A percentile compares a stretch with the other conserved stretches of the same genome.
These are phyloP conservation scores for Sisymbrium irio DNA, from an alignment of 345 rosid species.

Conservation along the genomic window DNA sequence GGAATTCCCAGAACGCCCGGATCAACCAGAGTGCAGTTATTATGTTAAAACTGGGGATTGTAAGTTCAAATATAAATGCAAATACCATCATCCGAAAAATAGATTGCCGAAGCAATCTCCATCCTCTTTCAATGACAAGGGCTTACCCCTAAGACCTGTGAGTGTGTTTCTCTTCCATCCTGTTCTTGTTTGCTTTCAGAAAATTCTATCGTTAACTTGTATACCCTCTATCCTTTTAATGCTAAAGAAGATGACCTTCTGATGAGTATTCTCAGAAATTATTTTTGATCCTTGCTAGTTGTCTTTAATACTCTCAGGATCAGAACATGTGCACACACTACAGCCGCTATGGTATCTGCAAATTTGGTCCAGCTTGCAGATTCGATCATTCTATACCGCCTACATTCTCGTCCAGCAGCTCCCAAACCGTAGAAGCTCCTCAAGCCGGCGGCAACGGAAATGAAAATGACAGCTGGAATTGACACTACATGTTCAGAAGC, in stretches of 20 bases:
- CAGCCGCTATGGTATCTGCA: conserved; percentile 95
- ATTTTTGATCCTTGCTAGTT: background rate
- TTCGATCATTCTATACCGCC: conserved; percentile 42
- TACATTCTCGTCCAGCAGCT: conserved; percentile 35
- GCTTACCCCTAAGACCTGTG: conserved; percentile 97
- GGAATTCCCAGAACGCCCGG: conserved; percentile 94
- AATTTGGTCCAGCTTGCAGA: conserved; percentile 96
- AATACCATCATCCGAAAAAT: conserved; percentile 85
- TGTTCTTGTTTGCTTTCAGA: conserved; percentile 1
- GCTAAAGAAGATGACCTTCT: conserved; percentile 6
- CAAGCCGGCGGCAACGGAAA: conserved; percentile 17
- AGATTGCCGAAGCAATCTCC: conserved; percentile 50
- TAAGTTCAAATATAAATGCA: conserved; percentile 87
- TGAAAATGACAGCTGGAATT: conserved; percentile 34
- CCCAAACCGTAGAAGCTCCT: conserved; percentile 31
- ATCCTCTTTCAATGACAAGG: conserved; percentile 75
- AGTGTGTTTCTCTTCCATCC: conserved; percentile 34
- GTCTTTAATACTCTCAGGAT: conserved; percentile 47
- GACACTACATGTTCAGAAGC: conserved; percentile 20
- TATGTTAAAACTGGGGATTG: conserved; percentile 92
- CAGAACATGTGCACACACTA: conserved; percentile 73
- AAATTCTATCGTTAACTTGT: background rate
- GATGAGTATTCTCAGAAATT: background rate
- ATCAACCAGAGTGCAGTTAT: conserved; percentile 84
- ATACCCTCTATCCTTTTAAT: background rate